phyloP scores from a whole-genome alignment of 129 eudicot genomes.

The Flaveria robusta region DNA sequence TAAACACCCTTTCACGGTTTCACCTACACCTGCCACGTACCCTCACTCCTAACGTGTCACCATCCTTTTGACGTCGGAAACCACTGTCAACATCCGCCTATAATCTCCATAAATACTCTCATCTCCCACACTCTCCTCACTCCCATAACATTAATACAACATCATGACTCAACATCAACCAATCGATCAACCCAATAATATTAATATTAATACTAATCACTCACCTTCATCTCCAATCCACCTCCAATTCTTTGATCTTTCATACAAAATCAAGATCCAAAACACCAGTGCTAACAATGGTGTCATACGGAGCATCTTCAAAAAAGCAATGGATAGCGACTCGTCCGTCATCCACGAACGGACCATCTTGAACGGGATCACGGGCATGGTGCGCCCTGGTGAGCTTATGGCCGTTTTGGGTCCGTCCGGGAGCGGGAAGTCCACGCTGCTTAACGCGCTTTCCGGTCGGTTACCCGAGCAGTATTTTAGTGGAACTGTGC shows the following conservation, averaged over 20 bases:
- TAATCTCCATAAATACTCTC: constrained; percentile 33
- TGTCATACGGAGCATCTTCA: constrained; percentile 36
- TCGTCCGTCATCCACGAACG: constrained; percentile 45
- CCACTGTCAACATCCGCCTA: constrained; percentile 40
- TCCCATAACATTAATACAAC: not conserved
- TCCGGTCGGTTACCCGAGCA: constrained; percentile 67
- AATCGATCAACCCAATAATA: not conserved
- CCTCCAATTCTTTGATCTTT: constrained; percentile 66
- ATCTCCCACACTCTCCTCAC: not conserved
- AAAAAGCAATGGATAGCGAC: not conserved
- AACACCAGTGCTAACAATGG: constrained; percentile 14
- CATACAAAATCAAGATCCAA: constrained; percentile 58
- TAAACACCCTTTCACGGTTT: constrained; percentile 21
- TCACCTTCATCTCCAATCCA: constrained; percentile 19
- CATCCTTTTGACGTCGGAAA: constrained; percentile 44
- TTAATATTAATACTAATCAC: too few species aligned
- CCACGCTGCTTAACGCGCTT: constrained; percentile 78
- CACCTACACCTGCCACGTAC: constrained; percentile 34
- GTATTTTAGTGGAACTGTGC: constrained; percentile 64
- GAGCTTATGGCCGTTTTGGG: constrained; percentile 81
- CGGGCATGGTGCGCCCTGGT: constrained; percentile 84
- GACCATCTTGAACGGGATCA: constrained; percentile 58
- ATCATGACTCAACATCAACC: constrained; percentile 20
- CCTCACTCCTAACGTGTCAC: constrained; percentile 37
- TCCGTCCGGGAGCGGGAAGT: constrained; percentile 96